Conservation (phyloP, 1,139 yeast species). For the Debaryomyces fabryi region DNA sequence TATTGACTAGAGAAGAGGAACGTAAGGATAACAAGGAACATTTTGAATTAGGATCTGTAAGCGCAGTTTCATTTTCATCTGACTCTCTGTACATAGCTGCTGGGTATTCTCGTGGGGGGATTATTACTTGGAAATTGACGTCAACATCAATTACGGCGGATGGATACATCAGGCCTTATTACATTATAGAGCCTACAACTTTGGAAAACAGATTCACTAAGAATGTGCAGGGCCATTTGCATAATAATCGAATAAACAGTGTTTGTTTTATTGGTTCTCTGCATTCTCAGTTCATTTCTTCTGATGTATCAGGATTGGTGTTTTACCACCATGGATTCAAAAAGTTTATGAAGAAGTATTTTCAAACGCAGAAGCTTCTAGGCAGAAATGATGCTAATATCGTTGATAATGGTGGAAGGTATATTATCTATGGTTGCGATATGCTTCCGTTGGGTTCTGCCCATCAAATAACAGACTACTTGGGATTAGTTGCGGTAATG, state of each 20-base stretch:
- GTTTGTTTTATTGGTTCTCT: slow-evolving; percentile 58
- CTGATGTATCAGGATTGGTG: slow-evolving; percentile 62
- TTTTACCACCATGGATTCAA: slow-evolving; percentile 62
- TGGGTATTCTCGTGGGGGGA: slow-evolving; percentile 35
- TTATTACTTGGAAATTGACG: slow-evolving; percentile 35
- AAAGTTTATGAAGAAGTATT: slow-evolving; percentile 52
- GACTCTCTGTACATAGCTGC: slow-evolving; percentile 36
- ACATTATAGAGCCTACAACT: slow-evolving; percentile 32
- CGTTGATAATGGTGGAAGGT: slow-evolving; percentile 17
- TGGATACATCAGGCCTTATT: slow-evolving; percentile 19
- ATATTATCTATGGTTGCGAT: slow-evolving; percentile 32
- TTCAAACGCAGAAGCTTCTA: slow-evolving; percentile 52
- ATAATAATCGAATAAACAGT: slow-evolving; percentile 47
- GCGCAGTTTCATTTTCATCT: slow-evolving; percentile 46
- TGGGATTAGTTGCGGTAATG: slow-evolving; percentile 65
- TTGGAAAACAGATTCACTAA: slow-evolving; percentile 30
- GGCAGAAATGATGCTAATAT: slow-evolving; percentile 48
- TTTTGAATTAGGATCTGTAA: slow-evolving; percentile 43
- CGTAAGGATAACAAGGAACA: slow-evolving; percentile 9
- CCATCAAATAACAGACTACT: slow-evolving; percentile 52
- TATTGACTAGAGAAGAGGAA: slow-evolving; percentile 33
- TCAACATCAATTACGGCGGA: slow-evolving; percentile 8
- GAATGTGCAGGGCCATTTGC: slow-evolving; percentile 55
- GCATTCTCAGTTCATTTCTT: slow-evolving; percentile 59
- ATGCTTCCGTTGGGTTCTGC: slow-evolving; percentile 59